Percentiles rank a stretch among this genome's conserved stretches.
Conservation (phyloP, 805 yeast species). For the Yarrowia alimentaria region DNA sequence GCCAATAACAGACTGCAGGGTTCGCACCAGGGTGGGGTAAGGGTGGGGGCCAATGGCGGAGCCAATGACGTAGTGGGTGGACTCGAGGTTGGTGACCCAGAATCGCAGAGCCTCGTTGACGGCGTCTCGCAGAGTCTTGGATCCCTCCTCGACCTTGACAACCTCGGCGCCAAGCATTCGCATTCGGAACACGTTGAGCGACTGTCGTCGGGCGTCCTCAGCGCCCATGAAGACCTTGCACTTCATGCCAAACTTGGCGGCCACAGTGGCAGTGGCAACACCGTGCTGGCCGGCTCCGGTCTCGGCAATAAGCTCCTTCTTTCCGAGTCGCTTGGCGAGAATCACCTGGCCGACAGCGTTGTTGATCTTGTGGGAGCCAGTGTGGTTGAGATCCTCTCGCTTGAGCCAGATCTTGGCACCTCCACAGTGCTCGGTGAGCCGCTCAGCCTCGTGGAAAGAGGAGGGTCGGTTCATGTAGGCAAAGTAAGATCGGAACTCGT, state of each 20-base stretch:
- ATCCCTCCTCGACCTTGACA: conserved; percentile 89
- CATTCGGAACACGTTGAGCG: conserved; percentile 96
- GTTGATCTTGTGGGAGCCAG: conserved; percentile 50
- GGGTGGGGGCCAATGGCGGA: conserved; percentile 99
- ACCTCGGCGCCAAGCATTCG: conserved; percentile 94
- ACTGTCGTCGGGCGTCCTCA: conserved; percentile 98
- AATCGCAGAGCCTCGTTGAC: conserved; percentile 93
- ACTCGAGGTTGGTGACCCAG: conserved; percentile 86
- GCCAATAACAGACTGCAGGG: conserved; percentile 97
- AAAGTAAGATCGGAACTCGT: conserved; percentile 78
- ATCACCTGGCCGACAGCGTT: conserved; percentile 49
- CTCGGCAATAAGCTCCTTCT: conserved; percentile 48
- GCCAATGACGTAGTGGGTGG: conserved; percentile 95
- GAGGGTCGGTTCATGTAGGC: conserved; percentile 97
- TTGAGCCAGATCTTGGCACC: conserved; percentile 97
- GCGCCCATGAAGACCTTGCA: conserved; percentile 99
- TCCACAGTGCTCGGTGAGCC: conserved; percentile 85
- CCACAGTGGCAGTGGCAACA: conserved; percentile 52
- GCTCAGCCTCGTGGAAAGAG: conserved; percentile 82
- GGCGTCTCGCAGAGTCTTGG: conserved; percentile 94
- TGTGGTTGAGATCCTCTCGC: conserved; percentile 76
- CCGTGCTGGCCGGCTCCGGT: conserved; percentile 56
- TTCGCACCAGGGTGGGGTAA: conserved; percentile 94
- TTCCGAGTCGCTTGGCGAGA: conserved; percentile 47
- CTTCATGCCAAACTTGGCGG: conserved; percentile 70